A percentile compares a stretch with the other conserved stretches of the same genome.
phyloP scores from a whole-genome alignment of 2,329 filamentous ascomycete genomes.

The Mollisiaceae sp. region DNA sequence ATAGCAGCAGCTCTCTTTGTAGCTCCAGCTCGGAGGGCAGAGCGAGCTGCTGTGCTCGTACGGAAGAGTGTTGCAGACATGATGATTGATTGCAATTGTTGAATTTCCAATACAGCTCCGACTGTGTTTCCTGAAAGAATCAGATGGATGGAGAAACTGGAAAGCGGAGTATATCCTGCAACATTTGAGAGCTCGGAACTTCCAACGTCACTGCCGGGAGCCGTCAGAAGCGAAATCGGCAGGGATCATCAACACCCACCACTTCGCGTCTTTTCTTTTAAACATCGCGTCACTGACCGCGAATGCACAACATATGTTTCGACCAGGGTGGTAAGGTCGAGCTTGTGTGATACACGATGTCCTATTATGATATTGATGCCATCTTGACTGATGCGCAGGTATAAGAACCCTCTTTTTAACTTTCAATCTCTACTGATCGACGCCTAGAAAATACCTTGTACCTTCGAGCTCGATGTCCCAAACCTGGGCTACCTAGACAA shows the following conservation, averaged over 20 bases:
- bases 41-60: slow-evolving; percentile 68
- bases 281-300: slow-evolving; percentile 4
- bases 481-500: slow-evolving; percentile 89
- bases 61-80: slow-evolving; percentile 83
- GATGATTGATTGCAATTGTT: slow-evolving; percentile 35
- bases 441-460: slow-evolving; percentile 87
- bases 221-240: slow-evolving; percentile 20
- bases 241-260: slow-evolving; percentile 26
- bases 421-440: slow-evolving; percentile 22
- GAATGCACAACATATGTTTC: slow-evolving; percentile 8
- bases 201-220: slow-evolving; percentile 29
- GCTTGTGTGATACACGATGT: slow-evolving; percentile 52
- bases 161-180: slow-evolving; percentile 9
- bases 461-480: slow-evolving; percentile 88
- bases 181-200: slow-evolving; percentile 13
- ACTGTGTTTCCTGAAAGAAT: slow-evolving; percentile 15
- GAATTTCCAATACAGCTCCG: slow-evolving; percentile 21
- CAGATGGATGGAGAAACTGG: slow-evolving; percentile 16
- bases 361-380: slow-evolving; percentile 84
- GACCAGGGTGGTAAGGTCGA: slow-evolving; percentile 4
- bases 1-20: slow-evolving; percentile 67
- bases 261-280: slow-evolving; percentile 18
- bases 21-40: slow-evolving; percentile 71
- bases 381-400: slow-evolving; percentile 87
- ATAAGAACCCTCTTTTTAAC: slow-evolving; percentile 33